phyloP scores from a whole-genome alignment of 495 filamentous ascomycete genomes.

The Ramalina peruviana region DNA sequence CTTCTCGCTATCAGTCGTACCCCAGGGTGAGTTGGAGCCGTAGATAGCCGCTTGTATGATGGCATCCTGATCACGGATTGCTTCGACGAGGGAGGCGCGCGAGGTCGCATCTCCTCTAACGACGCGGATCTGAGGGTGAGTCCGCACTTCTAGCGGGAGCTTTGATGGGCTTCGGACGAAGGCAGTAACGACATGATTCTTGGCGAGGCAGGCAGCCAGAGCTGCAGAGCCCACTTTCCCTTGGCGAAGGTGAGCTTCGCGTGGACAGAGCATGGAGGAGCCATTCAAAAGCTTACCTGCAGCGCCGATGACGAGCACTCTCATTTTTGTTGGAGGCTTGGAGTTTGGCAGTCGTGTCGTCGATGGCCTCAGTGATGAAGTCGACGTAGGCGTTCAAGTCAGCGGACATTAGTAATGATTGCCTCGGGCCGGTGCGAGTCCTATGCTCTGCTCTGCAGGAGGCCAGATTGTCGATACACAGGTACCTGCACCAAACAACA shows the following conservation, averaged over 20 bases:
- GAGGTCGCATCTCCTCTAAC: slow-evolving; percentile 7
- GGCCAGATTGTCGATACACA: no score
- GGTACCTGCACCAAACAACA: no score
- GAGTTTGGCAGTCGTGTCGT: neutral
- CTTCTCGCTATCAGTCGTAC: slow-evolving; percentile 3
- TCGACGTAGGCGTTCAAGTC: slow-evolving; percentile 3
- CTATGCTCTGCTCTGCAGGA: no score
- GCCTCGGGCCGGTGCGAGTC: no score
- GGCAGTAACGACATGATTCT: slow-evolving; percentile 10
- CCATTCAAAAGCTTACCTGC: slow-evolving; percentile 1
- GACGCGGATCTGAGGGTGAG: slow-evolving; percentile 7
- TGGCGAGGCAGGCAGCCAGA: slow-evolving; percentile 9
- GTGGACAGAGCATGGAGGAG: neutral
- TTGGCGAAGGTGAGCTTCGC: neutral
- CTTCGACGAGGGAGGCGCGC: slow-evolving; percentile 5
- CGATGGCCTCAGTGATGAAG: neutral
- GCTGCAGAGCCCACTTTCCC: slow-evolving; percentile 12
- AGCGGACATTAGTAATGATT: neutral
- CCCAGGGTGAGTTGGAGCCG: neutral
- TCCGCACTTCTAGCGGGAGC: slow-evolving; percentile 2
- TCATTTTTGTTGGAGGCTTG: slow-evolving; percentile 3
- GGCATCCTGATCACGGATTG: slow-evolving; percentile 7
- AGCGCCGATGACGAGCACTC: slow-evolving; percentile 10
- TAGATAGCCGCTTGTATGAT: slow-evolving; percentile 11
- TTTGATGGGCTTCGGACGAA: slow-evolving; percentile 11